phyloP scores from a whole-genome alignment of 225 moss, liverwort and hornwort species.

The Physcomitrellopsis africana region DNA sequence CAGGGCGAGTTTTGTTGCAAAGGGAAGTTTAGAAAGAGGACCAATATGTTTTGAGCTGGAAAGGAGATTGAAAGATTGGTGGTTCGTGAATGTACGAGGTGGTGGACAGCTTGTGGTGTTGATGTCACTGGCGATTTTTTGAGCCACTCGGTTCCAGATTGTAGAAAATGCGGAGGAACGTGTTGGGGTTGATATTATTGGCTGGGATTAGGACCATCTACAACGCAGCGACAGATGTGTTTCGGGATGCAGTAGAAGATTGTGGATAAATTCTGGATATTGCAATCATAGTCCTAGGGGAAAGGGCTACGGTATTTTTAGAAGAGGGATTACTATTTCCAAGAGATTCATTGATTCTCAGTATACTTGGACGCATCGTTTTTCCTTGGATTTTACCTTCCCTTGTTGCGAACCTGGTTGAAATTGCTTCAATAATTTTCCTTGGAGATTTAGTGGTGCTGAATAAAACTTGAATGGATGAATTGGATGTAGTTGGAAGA shows the following conservation, averaged over 20 bases:
- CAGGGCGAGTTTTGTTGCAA: not conserved
- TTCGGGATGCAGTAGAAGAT: not conserved
- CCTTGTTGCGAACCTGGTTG: not conserved
- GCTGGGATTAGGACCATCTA: not conserved
- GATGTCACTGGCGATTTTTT: not conserved
- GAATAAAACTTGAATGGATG: too few species aligned
- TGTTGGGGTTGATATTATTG: not conserved
- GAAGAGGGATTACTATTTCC: not conserved
- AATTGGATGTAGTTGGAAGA: not conserved
- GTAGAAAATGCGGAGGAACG: conserved; percentile 1
- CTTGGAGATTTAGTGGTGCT: not conserved
- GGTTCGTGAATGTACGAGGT: not conserved
- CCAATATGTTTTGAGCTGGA: not conserved
- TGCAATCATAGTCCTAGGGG: not conserved
- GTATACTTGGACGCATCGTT: not conserved
- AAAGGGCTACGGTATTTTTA: not conserved
- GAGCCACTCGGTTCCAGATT: not conserved
- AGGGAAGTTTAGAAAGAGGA: too few species aligned
- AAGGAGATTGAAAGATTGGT: conserved; percentile 3
- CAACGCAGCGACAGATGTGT: not conserved
- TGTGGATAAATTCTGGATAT: not conserved
- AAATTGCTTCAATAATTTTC: not conserved
- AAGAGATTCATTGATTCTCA: not conserved
- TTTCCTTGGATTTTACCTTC: not conserved
- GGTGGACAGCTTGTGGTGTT: conserved; percentile 16